These are phyloP conservation scores for Coemansia sp. DNA, from an alignment of 192 early-diverging fungal species.

Conservation along the genomic window DNA sequence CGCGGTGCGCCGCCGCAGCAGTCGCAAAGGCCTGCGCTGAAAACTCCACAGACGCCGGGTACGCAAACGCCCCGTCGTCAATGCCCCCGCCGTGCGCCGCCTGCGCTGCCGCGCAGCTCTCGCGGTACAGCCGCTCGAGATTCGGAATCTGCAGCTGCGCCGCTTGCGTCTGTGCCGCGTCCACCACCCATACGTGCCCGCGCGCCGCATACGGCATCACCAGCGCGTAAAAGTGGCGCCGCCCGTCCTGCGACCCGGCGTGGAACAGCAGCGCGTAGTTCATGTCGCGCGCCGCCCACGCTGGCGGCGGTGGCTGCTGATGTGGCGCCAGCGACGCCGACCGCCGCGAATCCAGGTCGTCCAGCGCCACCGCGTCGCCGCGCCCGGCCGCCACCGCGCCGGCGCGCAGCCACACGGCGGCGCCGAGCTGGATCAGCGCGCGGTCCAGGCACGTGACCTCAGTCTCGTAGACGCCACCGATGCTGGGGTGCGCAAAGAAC, in stretches of 20 bases:
- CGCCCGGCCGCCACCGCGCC: conserved; percentile 26
- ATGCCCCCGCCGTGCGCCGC: conserved; percentile 1
- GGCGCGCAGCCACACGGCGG: conserved; percentile 40
- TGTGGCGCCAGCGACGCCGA: conserved; percentile 16
- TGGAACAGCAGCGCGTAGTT: conserved; percentile 84
- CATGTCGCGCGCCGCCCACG: conserved; percentile 37
- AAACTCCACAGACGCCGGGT: conserved; percentile 42
- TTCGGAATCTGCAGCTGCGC: conserved; percentile 74
- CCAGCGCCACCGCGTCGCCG: conserved; percentile 29
- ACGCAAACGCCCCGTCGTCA: conserved; percentile 47
- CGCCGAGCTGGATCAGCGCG: conserved; percentile 81
- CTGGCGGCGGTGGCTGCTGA: conserved; percentile 7
- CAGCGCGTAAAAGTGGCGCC: conserved; percentile 65
- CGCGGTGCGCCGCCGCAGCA: conserved; percentile 30
- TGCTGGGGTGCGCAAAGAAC: conserved; percentile 84
- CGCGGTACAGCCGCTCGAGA: conserved; percentile 66
- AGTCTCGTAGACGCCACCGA: conserved; percentile 96
- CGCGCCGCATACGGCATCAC: conserved; percentile 62
- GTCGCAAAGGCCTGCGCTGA: conserved; percentile 29
- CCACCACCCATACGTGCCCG: conserved; percentile 78
- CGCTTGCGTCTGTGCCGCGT: conserved; percentile 56
- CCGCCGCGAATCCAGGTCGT: conserved; percentile 38
- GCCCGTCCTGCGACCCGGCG: conserved; percentile 36
- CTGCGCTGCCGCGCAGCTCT: conserved; percentile 44
- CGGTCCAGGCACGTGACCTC: conserved; percentile 80